Evolutionary conservation across 306 rosid genomes (phyloP), one percentile per base, ranked within the genome.

Genomic region (Vigna unguiculata): DNA sequence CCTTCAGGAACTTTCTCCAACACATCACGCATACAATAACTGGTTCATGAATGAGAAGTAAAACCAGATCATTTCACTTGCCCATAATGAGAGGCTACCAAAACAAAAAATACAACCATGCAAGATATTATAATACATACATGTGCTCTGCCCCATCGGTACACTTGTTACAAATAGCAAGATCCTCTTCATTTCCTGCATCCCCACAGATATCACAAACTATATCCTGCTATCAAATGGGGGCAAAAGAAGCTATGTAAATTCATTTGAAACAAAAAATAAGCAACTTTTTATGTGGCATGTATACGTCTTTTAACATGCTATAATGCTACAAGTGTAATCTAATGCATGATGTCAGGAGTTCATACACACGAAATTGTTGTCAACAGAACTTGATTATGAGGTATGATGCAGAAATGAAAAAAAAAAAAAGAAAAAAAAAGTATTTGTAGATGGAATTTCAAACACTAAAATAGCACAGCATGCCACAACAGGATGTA

Each of bases 121-220:
- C 57, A 79, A 51, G 12, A 55, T 19, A 70, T n/a, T 28, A 74
- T 45, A 59, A 49, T 69, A 75, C 24, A 64, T 84, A 84, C 84
- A 19, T 84, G 77, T 80, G 84, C 57, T 71, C 77, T 20, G 82
- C 87, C 22, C 82, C 84, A 13, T 84, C 74, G 1, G 4, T 6
- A 76, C 87, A 84, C 51, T 48, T 76, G 40, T 58, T 76, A 65
- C 84, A 80, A 46, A 69, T 66, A 55, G 66, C 80, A 71, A 76
- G 84, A 7, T 0, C 5, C 2, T 76, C 36, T 77, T 71, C 69
- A 6, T 9, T 40, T 14, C 82, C 84, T 40, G 11, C 65, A 80
- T 84, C 84, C 51, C 82, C 82, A 41, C 87, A 80, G 69, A 72
- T 64, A 80, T 76, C 87, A 32, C 87, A 84, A 62, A 80, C 73